These are phyloP conservation scores for Phytophthora uliginosa DNA, from an alignment of 352 stramenopile genomes.

Conservation along the genomic window DNA sequence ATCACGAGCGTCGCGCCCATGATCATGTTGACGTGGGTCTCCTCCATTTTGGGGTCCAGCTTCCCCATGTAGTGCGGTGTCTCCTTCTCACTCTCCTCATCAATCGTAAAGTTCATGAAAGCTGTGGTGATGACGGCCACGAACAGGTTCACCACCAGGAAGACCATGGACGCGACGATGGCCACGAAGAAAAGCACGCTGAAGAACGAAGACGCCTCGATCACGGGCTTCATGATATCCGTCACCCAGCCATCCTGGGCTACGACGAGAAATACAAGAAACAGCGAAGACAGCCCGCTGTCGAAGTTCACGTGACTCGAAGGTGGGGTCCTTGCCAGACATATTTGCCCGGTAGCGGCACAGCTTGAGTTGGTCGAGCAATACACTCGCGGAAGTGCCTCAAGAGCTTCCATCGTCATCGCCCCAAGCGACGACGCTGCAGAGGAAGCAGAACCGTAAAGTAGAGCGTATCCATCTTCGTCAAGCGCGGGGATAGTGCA, in stretches of 20 bases:
- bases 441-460: conserved; percentile 19
- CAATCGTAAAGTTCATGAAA: conserved; percentile 86
- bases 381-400: conserved; percentile 60
- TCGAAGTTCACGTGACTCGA: conserved; percentile 81
- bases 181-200: conserved; percentile 76
- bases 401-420: conserved; percentile 32
- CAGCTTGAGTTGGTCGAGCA: conserved; percentile 62
- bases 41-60: conserved; percentile 65
- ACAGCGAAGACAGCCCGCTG: conserved; percentile 70
- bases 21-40: conserved; percentile 84
- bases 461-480: neutral
- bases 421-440: conserved; percentile 16
- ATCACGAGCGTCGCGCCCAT: conserved; percentile 85
- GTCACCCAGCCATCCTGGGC: conserved; percentile 82
- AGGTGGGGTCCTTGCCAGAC: conserved; percentile 36
- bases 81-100: conserved; percentile 49
- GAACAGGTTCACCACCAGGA: conserved; percentile 87
- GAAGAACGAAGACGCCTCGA: conserved; percentile 65
- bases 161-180: conserved; percentile 83
- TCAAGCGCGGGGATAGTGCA: conserved; percentile 39
- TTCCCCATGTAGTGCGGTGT: conserved; percentile 61
- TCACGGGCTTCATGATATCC: conserved; percentile 84
- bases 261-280: conserved; percentile 85
- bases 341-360: conserved; percentile 44
- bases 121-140: conserved; percentile 87